Evolutionary conservation across 108 stramenopile genomes (phyloP).

Genomic region (Cyclotella sp.): DNA sequence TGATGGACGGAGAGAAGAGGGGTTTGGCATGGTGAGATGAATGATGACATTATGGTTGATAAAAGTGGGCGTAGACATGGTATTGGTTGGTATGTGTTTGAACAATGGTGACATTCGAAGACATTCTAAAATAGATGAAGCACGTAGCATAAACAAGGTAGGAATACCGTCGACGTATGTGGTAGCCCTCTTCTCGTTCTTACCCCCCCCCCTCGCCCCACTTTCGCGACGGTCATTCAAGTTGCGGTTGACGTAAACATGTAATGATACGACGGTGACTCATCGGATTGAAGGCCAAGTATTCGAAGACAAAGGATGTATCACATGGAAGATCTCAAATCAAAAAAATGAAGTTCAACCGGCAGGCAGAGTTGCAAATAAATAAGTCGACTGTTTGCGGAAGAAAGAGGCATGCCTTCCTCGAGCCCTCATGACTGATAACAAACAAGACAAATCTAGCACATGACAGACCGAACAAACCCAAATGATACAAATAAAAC

Average conservation of each 20-base stretch:
- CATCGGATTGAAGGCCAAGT: no score
- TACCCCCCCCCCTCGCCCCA: neutral
- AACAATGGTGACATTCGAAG: conserved; percentile 11
- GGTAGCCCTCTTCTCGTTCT: neutral
- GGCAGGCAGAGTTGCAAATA: no score
- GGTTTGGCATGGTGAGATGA: conserved; percentile 13
- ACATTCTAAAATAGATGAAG: conserved; percentile 5
- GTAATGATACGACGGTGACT: no score
- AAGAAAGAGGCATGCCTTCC: no score
- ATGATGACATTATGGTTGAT: conserved; percentile 13
- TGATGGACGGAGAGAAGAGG: conserved; percentile 22
- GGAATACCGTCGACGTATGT: neutral
- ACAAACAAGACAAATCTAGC: no score
- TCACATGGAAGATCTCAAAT: no score
- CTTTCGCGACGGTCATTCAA: neutral
- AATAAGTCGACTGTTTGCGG: no score
- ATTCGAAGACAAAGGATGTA: no score
- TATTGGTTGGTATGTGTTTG: neutral
- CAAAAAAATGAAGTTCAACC: no score
- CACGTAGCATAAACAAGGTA: conserved; percentile 2
- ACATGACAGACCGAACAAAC: neutral
- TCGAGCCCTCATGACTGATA: no score
- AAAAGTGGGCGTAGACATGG: conserved; percentile 3
- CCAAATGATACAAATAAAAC: neutral
- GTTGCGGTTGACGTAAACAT: neutral